Evolutionary conservation across 2,329 filamentous ascomycete genomes (phyloP), one percentile per base, ranked within the genome.

Genomic region (Didymella sp.): DNA sequence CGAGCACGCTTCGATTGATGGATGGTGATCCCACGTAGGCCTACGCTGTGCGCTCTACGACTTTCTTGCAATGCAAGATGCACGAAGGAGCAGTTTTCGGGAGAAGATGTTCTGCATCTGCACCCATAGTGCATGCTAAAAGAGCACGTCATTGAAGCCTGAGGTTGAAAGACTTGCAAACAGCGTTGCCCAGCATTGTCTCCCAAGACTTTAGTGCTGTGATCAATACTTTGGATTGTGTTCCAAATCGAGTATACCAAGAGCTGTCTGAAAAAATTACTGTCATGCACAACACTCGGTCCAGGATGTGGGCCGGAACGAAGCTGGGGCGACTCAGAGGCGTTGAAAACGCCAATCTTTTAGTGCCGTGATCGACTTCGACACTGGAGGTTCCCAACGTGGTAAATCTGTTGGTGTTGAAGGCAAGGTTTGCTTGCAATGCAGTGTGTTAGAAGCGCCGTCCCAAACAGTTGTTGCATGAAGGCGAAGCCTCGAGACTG

Each of bases 181-280:
- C 33, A 58, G 55, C 40, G 25, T 47, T 60, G 28, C 40, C 40
- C 38, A 55, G 38, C 24, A 30, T 38, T 17, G 13, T 58, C 59
- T 60, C 48, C 67, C 66, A 71, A 70, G 66, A 66, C 65, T 60
- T 53, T 69, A 71, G 68, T 63, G 67, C 68, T 55, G 58, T 30
- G 35, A 66, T 70, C 65, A 44, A 71, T 61, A 28, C 35, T 47
- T 60, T 28, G 24, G 11, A 19, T 24, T 55, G 47, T 37, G 44
- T 67, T 49, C 67, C 61, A 45, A 22, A 62, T 61, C 38, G 41
- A 67, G 67, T 59, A 67, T 62, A 60, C 58, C 43, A 63, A 62
- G 56, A 53, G 33, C 43, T 43, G 28, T 48, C 45, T n/a, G n/a
- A n/a, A n/a, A 42, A 54, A 24, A 6, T 11, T 17, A 24, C 31